These are phyloP conservation scores for Sugiyamaella paludigena DNA, from an alignment of 1,139 yeast genomes.

Conservation along the genomic window DNA sequence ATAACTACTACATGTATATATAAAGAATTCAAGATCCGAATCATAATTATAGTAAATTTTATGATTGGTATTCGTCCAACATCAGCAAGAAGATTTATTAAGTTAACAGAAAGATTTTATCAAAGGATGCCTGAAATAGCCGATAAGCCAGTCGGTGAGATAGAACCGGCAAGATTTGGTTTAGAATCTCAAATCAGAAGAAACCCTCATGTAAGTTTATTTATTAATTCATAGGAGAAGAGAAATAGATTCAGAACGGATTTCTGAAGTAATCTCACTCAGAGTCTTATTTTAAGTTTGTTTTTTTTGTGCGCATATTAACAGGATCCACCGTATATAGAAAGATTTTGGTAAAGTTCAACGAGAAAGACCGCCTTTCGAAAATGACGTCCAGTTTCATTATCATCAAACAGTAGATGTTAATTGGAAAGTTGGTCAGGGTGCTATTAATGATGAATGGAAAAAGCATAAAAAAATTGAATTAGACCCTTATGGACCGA, in stretches of 20 bases:
- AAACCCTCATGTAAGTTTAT: constrained; percentile 21
- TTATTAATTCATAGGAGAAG: neutral
- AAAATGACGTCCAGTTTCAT: constrained; percentile 24
- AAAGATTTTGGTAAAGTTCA: constrained; percentile 37
- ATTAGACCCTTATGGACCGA: constrained; percentile 50
- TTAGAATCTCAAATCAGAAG: constrained; percentile 23
- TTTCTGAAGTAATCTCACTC: too few relatives aligned
- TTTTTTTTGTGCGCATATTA: too few relatives aligned
- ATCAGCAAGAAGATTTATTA: neutral
- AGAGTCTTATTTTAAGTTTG: too few relatives aligned
- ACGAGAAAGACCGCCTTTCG: constrained; percentile 35
- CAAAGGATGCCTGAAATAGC: constrained; percentile 3
- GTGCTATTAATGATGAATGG: constrained; percentile 44
- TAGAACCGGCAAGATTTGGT: constrained; percentile 20
- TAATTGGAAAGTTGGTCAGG: constrained; percentile 51
- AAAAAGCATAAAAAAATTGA: constrained; percentile 45
- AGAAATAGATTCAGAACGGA: neutral
- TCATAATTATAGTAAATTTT: too few relatives aligned
- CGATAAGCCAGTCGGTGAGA: neutral
- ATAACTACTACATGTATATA: too few relatives aligned
- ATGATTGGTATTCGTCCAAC: neutral
- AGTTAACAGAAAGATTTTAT: neutral
- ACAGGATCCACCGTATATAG: constrained; percentile 8
- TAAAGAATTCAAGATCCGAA: too few relatives aligned
- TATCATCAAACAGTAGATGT: constrained; percentile 20